Conservation (phyloP, 176 grass and related monocot genomes). For the Carex littledalei region DNA sequence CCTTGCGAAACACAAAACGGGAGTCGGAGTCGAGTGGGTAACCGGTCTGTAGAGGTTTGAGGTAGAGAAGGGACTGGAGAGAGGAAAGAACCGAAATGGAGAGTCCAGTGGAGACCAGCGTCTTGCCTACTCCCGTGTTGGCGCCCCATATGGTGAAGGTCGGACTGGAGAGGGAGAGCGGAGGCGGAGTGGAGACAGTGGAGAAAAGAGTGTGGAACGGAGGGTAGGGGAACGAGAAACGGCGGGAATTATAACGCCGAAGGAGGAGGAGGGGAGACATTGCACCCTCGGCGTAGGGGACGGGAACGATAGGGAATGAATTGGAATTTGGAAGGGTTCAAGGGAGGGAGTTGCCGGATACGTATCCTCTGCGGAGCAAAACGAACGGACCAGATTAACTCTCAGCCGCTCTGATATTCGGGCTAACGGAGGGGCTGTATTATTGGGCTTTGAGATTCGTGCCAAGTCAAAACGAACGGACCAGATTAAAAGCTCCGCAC, state of each 20-base stretch:
- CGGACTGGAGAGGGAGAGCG: slow-evolving; percentile 39
- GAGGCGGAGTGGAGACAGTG: neutral
- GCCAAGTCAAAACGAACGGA: no score
- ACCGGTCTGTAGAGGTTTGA: slow-evolving; percentile 90
- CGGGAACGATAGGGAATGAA: neutral
- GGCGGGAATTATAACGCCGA: neutral
- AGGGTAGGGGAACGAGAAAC: neutral
- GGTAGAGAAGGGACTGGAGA: slow-evolving; percentile 41
- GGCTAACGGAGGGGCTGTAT: no score
- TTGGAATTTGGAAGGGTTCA: neutral
- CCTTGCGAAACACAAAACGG: slow-evolving; percentile 50
- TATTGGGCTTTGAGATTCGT: no score
- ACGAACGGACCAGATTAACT: no score
- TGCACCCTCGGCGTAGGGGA: neutral
- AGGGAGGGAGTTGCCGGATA: neutral
- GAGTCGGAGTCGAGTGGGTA: slow-evolving; percentile 80
- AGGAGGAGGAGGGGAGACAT: slow-evolving; percentile 16
- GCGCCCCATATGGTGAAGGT: slow-evolving; percentile 64
- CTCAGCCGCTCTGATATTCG: no score
- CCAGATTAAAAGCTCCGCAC: no score
- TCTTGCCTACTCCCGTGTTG: slow-evolving; percentile 95
- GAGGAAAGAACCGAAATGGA: slow-evolving; percentile 42
- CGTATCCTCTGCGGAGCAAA: no score
- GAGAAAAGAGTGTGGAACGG: neutral
- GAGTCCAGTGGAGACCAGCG: slow-evolving; percentile 75